Conservation (phyloP, 2,329 filamentous ascomycete genomes). For the Fusarium sp. region DNA sequence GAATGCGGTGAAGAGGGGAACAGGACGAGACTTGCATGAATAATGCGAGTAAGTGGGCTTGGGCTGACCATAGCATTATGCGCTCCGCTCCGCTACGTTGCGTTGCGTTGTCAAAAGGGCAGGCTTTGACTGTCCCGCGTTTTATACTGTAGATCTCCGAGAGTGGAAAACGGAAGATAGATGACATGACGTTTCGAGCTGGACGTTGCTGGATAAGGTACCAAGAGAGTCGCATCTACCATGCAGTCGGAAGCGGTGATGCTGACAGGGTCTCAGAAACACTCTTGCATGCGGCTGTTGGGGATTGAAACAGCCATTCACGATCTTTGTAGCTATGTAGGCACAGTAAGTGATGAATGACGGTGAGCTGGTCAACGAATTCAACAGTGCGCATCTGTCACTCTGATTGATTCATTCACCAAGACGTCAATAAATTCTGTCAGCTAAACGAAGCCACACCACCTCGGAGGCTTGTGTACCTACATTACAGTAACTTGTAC, state of each 20-base stretch:
- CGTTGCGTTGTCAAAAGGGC: background rate
- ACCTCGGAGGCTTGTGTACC: background rate
- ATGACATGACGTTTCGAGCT: slow-evolving; percentile 21
- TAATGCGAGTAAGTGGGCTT: slow-evolving; percentile 1
- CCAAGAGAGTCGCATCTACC: slow-evolving; percentile 7
- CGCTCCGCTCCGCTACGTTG: background rate
- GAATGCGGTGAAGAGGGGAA: slow-evolving; percentile 42
- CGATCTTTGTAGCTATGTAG: background rate
- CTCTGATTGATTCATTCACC: background rate
- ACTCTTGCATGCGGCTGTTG: slow-evolving; percentile 27
- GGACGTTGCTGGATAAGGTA: background rate
- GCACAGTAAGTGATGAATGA: slow-evolving; percentile 2
- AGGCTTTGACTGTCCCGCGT: slow-evolving; percentile 3
- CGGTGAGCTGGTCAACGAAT: background rate
- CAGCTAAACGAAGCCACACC: background rate
- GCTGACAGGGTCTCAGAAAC: slow-evolving; percentile 25
- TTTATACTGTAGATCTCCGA: slow-evolving; percentile 23
- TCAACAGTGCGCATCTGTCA: background rate
- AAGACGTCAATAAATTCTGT: background rate
- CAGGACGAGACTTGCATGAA: slow-evolving; percentile 30
- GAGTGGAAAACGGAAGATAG: slow-evolving; percentile 14
- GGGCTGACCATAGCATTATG: background rate
- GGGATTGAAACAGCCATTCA: slow-evolving; percentile 13
- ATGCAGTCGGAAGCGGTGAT: slow-evolving; percentile 23
- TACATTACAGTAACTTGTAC: too few relatives aligned